Base-by-base conservation (phyloP, 495 filamentous ascomycete species). In the Xylaria acuta region DNA sequence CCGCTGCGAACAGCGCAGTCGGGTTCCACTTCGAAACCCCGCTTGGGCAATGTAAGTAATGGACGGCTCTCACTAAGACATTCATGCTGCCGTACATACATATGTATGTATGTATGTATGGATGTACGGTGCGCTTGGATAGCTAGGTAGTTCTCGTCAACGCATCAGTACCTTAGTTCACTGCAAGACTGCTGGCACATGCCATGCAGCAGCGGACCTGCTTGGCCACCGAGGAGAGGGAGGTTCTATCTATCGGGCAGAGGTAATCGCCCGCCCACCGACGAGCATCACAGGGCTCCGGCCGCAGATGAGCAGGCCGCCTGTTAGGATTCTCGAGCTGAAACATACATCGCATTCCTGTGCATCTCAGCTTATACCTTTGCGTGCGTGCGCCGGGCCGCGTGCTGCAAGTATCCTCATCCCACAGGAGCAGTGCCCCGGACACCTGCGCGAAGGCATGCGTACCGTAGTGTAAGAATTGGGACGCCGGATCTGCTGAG, bases 331-430 rank as follows among this genome's bases (percentile, higher is more conserved):
- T 30, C 38, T 30, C n/a, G 22, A 49, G 47, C 27, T 49, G 43
- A 49, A 67, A 47, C 64, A 66, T 9, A 53, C 43, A 25, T 51
- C 3, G 30, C 30, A n/a, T 32, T 66, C 18, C 20, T 25, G 40
- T 53, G 45, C 65, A 54, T 56, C 36, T 40, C 49, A 67, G 65
- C 65, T 67, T 64, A 30, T 65, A n/a, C 16, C 43, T 38, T 41
- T 40, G 32, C 45, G 36, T 40, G 32, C 45, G 36, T 40, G 49
- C 18, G 65, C 27, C 47, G 47, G 30, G 34, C 14, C 20, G 34
- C 12, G 20, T 56, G 30, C 20, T 38, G 34, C 34, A 38, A 60
- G 58, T 60, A 22, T 60, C 32, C 32, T 14, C 58, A 38, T 60
- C 58, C 18, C 58, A 14, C 58, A 36, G 56, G 58, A 38, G 8